Base-by-base conservation (phyloP, 768 basidiomycete genomes). In the Porphyrellus cyaneotinctus region DNA sequence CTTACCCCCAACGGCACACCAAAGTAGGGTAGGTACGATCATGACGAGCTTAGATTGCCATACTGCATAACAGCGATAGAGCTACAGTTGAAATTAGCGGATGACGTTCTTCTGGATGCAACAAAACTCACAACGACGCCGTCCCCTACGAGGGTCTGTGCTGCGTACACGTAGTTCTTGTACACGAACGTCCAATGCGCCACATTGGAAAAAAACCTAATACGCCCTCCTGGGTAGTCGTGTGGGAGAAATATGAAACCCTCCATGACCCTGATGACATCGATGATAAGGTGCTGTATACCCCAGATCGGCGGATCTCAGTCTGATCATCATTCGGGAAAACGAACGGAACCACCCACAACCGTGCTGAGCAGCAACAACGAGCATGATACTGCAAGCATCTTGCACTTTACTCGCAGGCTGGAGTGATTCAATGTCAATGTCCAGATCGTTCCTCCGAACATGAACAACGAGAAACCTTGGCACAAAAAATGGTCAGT, bases 381-480 rank as follows among this genome's bases (percentile, higher is more conserved):
- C 22, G 58, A 23, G n/a, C 61, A 64, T 0, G 71, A 58, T 13
- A 58, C 60, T 6, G 41, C 17, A 3, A 70, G 4, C 62, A 67
- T 65, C 22, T 41, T 53, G 5, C 10, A 30, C 42, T 70, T 64
- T 42, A 70, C 28, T 7, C 37, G 32, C 11, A 31, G 20, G 10
- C 47, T 47, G 9, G 48, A 32, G 10, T 31, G 56, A 18, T 48
- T 47, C 23, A 41, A 46, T 7, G 52, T 31, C n/a, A 72, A 32
- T 1, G 52, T 59, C 58, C 64, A 67, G 12, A 73, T 38, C 1
- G 70, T 68, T 3, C 58, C 61, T 8, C 61, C 59, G 52, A 70
- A 73, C 72, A 73, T 72, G 35, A 72, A 48, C 24, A 71, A 30
- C 6, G 70, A 73, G 49, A 72, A 69, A 0, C 72, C 72, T 73